Percentiles rank a stretch among this genome's conserved stretches.
phyloP scores from a whole-genome alignment of 768 basidiomycete species.

The Boletus reticulatus region DNA sequence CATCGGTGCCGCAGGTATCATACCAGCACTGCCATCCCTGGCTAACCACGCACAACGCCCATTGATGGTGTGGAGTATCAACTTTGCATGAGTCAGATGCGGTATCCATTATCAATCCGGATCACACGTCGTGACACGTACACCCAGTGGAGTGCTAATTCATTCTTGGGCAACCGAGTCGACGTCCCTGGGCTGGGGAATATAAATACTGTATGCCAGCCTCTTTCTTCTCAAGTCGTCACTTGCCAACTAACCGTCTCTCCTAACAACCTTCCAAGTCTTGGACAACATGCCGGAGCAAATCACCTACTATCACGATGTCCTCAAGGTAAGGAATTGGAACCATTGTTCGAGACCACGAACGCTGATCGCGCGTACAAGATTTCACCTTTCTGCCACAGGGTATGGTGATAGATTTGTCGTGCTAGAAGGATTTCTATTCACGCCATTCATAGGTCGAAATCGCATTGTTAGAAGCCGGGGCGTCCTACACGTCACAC shows the following conservation, averaged over 20 bases:
- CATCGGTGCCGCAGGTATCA: no score
- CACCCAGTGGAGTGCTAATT: no score
- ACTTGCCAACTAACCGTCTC: no score
- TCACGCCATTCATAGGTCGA: conserved; percentile 39
- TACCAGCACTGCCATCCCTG: no score
- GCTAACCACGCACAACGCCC: no score
- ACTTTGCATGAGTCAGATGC: no score
- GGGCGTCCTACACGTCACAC: conserved; percentile 44
- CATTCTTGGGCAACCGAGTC: no score
- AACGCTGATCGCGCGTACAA: conserved; percentile 15
- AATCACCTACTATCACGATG: conserved; percentile 39
- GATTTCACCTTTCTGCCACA: conserved; percentile 56
- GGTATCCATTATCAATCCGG: no score
- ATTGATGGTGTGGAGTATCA: no score
- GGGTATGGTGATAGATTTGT: conserved; percentile 33
- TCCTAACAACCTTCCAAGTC: neutral
- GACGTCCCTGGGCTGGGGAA: neutral
- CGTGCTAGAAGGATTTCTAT: neutral
- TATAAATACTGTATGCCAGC: neutral
- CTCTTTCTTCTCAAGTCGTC: no score
- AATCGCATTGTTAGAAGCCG: conserved; percentile 56
- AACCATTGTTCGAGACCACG: neutral
- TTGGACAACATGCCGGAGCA: conserved; percentile 18
- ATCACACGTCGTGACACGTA: no score
- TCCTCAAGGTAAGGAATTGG: conserved; percentile 33